Conservation (phyloP, 176 grass and related monocot species). For the Areca catechu region DNA sequence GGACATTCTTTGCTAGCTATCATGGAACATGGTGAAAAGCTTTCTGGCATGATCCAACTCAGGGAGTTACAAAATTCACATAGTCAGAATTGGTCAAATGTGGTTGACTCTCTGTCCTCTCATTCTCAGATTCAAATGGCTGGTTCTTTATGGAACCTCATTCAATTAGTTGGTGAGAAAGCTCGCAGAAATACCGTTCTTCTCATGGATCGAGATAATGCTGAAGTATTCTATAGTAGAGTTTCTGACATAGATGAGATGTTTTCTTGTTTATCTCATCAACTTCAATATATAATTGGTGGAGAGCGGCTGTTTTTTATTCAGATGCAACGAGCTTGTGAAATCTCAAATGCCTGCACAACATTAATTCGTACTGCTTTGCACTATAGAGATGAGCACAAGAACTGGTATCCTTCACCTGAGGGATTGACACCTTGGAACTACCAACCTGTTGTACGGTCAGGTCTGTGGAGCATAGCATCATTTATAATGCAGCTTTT, state of each 20-base stretch:
- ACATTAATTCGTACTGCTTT: constrained; percentile 51
- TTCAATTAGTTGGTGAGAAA: constrained; percentile 96
- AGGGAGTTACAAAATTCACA: constrained; percentile 80
- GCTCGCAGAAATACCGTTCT: constrained; percentile 84
- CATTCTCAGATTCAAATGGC: constrained; percentile 34
- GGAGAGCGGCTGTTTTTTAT: constrained; percentile 44
- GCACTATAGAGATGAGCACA: constrained; percentile 54
- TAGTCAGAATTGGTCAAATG: constrained; percentile 42
- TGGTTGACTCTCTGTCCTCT: constrained; percentile 25
- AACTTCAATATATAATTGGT: constrained; percentile 64
- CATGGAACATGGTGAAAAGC: constrained; percentile 97
- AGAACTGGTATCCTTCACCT: constrained; percentile 84
- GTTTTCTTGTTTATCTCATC: constrained; percentile 74
- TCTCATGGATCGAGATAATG: constrained; percentile 96
- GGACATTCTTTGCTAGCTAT: constrained; percentile 80
- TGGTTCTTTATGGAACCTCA: constrained; percentile 81
- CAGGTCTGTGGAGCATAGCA: constrained; percentile 80
- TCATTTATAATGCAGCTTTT: constrained; percentile 61
- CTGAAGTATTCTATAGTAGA: constrained; percentile 98
- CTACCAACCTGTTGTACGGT: constrained; percentile 60
- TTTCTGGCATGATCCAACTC: constrained; percentile 79
- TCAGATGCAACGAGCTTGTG: constrained; percentile 63
- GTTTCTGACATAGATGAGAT: constrained; percentile 84
- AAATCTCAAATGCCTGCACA: constrained; percentile 72
- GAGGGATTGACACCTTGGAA: constrained; percentile 92